phyloP scores from a whole-genome alignment of 2,329 filamentous ascomycete genomes.

The Rhynchosporium secalis region DNA sequence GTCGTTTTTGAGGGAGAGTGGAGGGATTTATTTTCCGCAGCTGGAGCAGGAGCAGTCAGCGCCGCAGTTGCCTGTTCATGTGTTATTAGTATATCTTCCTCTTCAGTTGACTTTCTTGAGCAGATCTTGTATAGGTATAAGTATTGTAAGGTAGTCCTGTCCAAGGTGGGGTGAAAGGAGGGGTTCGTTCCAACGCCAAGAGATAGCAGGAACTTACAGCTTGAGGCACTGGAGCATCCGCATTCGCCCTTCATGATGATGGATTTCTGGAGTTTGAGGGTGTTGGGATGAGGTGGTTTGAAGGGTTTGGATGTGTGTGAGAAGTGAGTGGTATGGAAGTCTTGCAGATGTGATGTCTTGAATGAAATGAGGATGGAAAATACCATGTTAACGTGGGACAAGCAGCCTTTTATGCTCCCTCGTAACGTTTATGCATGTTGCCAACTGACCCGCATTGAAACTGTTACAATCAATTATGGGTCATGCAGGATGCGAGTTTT shows the following conservation, averaged over 20 bases:
- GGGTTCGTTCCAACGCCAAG: slow-evolving; percentile 6
- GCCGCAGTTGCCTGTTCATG: slow-evolving; percentile 36
- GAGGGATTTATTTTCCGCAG: slow-evolving; percentile 41
- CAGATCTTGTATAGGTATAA: neutral
- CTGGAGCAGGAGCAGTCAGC: slow-evolving; percentile 40
- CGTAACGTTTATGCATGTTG: neutral
- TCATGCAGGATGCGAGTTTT: neutral
- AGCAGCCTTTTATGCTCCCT: slow-evolving; percentile 13
- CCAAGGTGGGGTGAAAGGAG: slow-evolving; percentile 11
- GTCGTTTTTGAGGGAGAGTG: neutral
- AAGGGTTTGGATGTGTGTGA: slow-evolving; percentile 8
- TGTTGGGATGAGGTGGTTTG: neutral
- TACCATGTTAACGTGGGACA: neutral
- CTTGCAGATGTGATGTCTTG: slow-evolving; percentile 5
- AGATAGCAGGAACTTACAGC: slow-evolving; percentile 37
- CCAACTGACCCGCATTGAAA: neutral
- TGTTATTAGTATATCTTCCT: slow-evolving; percentile 11
- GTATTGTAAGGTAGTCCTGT: neutral
- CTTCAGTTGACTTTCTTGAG: neutral
- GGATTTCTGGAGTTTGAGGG: slow-evolving; percentile 11
- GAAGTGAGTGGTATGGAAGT: neutral
- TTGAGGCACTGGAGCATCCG: slow-evolving; percentile 42
- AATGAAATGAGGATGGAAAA: neutral
- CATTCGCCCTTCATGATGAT: slow-evolving; percentile 44
- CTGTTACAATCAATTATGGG: neutral